phyloP scores from a whole-genome alignment of 306 rosid genomes.

The Cicer judaicum region DNA sequence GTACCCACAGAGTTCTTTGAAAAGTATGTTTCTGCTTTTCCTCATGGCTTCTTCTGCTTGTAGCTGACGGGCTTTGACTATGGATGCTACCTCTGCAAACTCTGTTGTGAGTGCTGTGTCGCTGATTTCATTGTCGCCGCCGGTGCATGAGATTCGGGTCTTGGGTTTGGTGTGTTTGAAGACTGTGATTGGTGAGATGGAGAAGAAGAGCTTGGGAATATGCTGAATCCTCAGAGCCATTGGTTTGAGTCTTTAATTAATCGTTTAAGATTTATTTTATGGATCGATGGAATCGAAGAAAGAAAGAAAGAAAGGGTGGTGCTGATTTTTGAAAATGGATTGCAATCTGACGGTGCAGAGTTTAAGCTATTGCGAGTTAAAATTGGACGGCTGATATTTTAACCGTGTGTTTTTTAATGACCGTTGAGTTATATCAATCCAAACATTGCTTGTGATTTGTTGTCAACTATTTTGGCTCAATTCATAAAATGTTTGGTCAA shows the following conservation, averaged over 20 bases:
- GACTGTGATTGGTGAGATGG: conserved; percentile 29
- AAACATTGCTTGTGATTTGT: no score
- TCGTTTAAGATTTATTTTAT: conserved; percentile 17
- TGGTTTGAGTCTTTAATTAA: background rate
- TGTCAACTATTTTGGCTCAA: no score
- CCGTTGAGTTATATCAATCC: no score
- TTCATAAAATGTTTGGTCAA: no score
- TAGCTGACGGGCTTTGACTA: conserved; percentile 49
- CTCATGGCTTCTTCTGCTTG: conserved; percentile 71
- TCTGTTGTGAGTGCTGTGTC: conserved; percentile 67
- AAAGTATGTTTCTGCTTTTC: conserved; percentile 72
- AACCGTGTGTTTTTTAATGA: background rate
- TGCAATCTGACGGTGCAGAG: no score
- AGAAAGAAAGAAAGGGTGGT: background rate
- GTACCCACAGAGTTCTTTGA: conserved; percentile 62
- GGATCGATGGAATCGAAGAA: background rate
- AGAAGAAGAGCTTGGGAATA: conserved; percentile 28
- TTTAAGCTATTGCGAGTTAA: background rate
- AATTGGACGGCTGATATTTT: background rate
- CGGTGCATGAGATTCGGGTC: conserved; percentile 52
- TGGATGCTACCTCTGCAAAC: conserved; percentile 54
- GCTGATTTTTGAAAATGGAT: background rate
- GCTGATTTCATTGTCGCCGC: conserved; percentile 33
- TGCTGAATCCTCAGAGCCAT: conserved; percentile 57
- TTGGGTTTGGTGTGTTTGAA: conserved; percentile 38